A percentile compares a stretch with the other conserved stretches of the same genome.
These are phyloP conservation scores for Passiflora organensis DNA, from an alignment of 345 rosid genomes.

Conservation along the genomic window DNA sequence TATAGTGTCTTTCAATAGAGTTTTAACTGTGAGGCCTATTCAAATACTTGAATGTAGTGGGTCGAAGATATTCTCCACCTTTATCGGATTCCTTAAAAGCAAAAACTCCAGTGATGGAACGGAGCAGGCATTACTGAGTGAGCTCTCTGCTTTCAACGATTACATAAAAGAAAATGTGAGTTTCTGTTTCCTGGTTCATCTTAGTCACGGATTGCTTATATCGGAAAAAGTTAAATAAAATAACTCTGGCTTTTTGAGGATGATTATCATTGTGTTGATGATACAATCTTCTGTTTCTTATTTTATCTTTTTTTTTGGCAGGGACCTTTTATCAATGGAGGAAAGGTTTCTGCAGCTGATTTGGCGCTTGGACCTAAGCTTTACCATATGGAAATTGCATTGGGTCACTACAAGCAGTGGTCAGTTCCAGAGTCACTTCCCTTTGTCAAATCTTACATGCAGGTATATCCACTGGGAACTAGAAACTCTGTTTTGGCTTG, in stretches of 20 bases:
- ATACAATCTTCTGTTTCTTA: constrained; percentile 1
- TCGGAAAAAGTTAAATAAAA: too few relatives aligned
- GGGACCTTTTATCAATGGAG: constrained; percentile 90
- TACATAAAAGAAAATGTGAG: constrained; percentile 59
- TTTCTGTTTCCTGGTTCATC: constrained; percentile 3
- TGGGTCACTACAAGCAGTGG: constrained; percentile 87
- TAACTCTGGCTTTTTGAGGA: not conserved
- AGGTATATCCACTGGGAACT: constrained; percentile 37
- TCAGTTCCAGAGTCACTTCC: constrained; percentile 77
- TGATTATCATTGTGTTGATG: not conserved
- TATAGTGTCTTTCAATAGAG: too few relatives aligned
- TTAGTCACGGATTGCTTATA: too few relatives aligned
- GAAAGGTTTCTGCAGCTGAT: constrained; percentile 79
- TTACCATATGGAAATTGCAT: constrained; percentile 76
- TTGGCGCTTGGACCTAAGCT: constrained; percentile 74
- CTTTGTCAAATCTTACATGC: constrained; percentile 59
- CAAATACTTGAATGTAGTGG: constrained; percentile 46
- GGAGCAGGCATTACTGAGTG: constrained; percentile 64
- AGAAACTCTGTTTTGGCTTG: not conserved
- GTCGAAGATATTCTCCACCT: constrained; percentile 79
- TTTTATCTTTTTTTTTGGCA: constrained; percentile 17
- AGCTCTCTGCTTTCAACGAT: constrained; percentile 59
- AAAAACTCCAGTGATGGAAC: constrained; percentile 79
- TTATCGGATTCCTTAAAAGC: constrained; percentile 88
- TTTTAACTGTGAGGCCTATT: not conserved